Conservation (phyloP, 108 stramenopile genomes). For the Nitzschia sp. region DNA sequence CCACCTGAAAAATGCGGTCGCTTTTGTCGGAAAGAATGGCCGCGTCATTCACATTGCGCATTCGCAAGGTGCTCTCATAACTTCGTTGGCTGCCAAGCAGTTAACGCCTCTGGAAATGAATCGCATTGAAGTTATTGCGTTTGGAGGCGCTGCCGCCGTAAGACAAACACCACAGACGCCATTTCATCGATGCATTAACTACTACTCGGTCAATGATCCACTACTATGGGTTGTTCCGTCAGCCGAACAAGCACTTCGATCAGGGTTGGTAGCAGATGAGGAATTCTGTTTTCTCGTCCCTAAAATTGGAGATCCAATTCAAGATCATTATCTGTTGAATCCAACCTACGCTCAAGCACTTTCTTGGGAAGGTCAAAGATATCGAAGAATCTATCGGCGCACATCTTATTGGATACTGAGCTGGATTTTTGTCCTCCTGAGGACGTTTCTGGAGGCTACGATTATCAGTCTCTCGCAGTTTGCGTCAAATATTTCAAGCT, state of each 20-base stretch:
- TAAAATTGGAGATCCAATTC: conserved; percentile 70
- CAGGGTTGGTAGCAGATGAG: conserved; percentile 59
- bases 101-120: conserved; percentile 68
- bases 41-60: conserved; percentile 87
- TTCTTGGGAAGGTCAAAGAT: conserved; percentile 80
- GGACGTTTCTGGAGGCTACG: neutral
- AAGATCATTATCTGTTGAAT: conserved; percentile 76
- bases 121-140: conserved; percentile 79
- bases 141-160: conserved; percentile 76
- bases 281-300: conserved; percentile 73
- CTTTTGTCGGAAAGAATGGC: conserved; percentile 63
- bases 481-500: no score
- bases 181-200: conserved; percentile 83
- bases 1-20: conserved; percentile 71
- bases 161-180: conserved; percentile 67
- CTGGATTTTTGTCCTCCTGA: neutral
- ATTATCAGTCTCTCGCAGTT: neutral
- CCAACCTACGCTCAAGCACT: conserved; percentile 84
- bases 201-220: conserved; percentile 90
- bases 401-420: conserved; percentile 11
- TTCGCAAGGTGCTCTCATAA: conserved; percentile 87
- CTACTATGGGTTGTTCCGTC: conserved; percentile 75
- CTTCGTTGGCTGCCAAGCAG: conserved; percentile 71
- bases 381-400: conserved; percentile 51
- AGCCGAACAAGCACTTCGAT: conserved; percentile 71